Conservation (phyloP, 257 asterid species). For the Jasminum sambac region DNA sequence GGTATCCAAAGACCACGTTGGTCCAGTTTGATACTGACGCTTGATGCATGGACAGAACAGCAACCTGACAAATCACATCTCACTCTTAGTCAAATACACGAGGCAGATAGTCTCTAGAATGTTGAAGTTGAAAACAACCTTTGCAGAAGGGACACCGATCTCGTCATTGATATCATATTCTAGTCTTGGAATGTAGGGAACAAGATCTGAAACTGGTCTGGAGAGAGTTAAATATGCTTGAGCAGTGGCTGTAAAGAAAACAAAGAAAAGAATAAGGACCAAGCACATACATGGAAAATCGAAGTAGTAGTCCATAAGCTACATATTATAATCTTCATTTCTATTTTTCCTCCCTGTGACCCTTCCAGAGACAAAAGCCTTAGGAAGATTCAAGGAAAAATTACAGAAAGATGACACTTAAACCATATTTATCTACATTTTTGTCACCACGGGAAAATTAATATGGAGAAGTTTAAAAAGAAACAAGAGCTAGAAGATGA, state of each 20-base stretch:
- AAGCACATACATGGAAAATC: background rate
- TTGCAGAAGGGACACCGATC: slow-evolving; percentile 62
- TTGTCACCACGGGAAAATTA: background rate
- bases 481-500: slow-evolving; percentile 8
- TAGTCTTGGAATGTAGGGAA: slow-evolving; percentile 62
- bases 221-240: slow-evolving; percentile 72
- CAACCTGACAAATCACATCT: slow-evolving; percentile 45
- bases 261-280: slow-evolving; percentile 19
- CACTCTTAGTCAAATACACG: slow-evolving; percentile 1
- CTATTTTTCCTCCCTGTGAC: background rate
- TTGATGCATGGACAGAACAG: slow-evolving; percentile 66
- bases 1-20: slow-evolving; percentile 70
- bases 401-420: background rate
- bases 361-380: slow-evolving; percentile 4
- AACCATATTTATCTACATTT: background rate
- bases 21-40: slow-evolving; percentile 60
- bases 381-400: background rate
- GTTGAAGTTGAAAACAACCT: slow-evolving; percentile 53
- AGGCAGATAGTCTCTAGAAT: slow-evolving; percentile 2
- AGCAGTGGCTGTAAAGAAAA: slow-evolving; percentile 61
- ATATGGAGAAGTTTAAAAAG: slow-evolving; percentile 6
- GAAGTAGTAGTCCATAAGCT: slow-evolving; percentile 9
- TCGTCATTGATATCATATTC: slow-evolving; percentile 72
- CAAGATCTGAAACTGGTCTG: slow-evolving; percentile 63
- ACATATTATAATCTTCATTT: slow-evolving; percentile 4